Conservation (phyloP, 78 protist genomes). For the Anaeramoeba flamelloides region DNA sequence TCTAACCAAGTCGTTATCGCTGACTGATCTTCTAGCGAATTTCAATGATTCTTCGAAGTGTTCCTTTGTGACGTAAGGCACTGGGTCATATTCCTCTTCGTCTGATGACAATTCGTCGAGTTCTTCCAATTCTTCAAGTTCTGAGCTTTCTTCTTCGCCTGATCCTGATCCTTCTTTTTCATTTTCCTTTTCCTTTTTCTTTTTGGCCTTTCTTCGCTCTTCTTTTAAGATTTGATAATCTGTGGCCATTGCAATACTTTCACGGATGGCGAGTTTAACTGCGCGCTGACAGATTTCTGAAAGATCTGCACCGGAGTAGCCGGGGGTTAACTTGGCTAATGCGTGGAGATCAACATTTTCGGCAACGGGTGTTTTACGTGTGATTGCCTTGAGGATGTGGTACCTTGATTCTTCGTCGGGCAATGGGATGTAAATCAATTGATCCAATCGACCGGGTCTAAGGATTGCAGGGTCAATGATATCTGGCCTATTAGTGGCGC, state of each 20-base stretch:
- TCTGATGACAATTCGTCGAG: constrained; percentile 32
- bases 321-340: constrained; percentile 16
- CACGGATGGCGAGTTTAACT: constrained; percentile 37
- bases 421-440: constrained; percentile 22
- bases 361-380: constrained; percentile 21
- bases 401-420: constrained; percentile 13
- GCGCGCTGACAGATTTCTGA: constrained; percentile 26
- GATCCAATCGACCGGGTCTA: constrained; percentile 13
- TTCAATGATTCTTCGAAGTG: constrained; percentile 92
- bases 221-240: constrained; percentile 29
- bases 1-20: constrained; percentile 61
- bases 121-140: constrained; percentile 20
- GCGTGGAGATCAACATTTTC: not conserved
- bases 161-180: not conserved
- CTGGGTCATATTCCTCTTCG: constrained; percentile 73
- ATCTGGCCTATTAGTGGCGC: not conserved
- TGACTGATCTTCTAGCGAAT: constrained; percentile 81
- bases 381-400: constrained; percentile 10
- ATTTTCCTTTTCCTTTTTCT: constrained; percentile 12
- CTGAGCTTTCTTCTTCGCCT: not conserved
- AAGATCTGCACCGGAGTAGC: constrained; percentile 22
- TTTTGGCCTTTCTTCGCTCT: constrained; percentile 24
- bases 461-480: constrained; percentile 3
- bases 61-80: constrained; percentile 44
- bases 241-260: constrained; percentile 66